phyloP scores from a whole-genome alignment of 495 filamentous ascomycete genomes.

The Penicillium chermesinum region DNA sequence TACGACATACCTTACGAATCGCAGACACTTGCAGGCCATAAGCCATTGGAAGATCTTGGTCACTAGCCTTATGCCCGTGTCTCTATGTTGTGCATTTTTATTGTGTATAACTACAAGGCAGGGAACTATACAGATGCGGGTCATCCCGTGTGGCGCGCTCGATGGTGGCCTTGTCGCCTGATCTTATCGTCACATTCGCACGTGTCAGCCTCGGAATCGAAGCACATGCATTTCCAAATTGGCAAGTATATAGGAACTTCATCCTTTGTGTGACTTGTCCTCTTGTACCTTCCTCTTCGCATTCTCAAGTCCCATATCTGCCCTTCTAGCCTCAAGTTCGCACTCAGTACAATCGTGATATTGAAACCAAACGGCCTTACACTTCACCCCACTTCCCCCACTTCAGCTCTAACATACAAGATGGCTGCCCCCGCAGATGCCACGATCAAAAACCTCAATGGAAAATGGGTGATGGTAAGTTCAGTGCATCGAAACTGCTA shows the following conservation, averaged over 20 bases:
- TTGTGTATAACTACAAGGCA: no score
- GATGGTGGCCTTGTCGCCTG: no score
- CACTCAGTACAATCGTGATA: neutral
- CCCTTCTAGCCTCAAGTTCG: neutral
- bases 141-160: no score
- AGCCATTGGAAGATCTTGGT: no score
- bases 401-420: constrained; percentile 26
- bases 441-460: constrained; percentile 68
- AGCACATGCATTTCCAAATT: constrained; percentile 13
- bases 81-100: no score
- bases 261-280: neutral
- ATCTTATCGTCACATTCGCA: constrained; percentile 8
- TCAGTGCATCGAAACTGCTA: neutral
- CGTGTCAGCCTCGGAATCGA: constrained; percentile 24
- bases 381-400: constrained; percentile 12
- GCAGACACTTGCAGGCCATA: no score
- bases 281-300: neutral
- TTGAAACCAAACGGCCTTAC: neutral
- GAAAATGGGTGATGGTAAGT: constrained; percentile 74
- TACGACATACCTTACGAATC: no score
- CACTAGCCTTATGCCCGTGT: no score
- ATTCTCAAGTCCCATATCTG: neutral
- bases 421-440: constrained; percentile 80
- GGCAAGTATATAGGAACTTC: constrained; percentile 1
- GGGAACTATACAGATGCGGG: no score